These are phyloP conservation scores for Melampsora occidentalis DNA, from an alignment of 1,284 basidiomycete species.

Conservation along the genomic window DNA sequence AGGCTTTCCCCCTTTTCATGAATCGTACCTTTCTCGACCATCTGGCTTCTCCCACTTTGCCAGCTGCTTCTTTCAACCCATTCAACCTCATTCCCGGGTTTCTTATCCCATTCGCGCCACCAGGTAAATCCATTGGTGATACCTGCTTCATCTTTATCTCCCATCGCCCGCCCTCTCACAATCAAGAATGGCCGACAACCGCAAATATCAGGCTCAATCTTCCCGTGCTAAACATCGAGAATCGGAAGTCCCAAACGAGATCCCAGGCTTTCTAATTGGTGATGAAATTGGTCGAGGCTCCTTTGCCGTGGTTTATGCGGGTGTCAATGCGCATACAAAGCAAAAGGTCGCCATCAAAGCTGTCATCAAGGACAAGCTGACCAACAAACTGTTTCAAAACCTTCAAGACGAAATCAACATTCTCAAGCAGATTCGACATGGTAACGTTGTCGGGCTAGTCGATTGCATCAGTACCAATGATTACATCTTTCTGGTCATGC, in stretches of 20 bases:
- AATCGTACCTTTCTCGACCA: too few species aligned
- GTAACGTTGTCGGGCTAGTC: conserved; percentile 86
- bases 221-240: neutral
- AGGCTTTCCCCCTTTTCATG: too few species aligned
- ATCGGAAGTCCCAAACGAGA: conserved; percentile 6
- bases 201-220: conserved; percentile 3
- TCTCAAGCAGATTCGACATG: conserved; percentile 85
- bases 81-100: too few species aligned
- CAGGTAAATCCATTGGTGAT: too few species aligned
- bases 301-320: conserved; percentile 94
- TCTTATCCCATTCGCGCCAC: too few species aligned
- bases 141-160: too few species aligned
- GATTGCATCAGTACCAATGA: conserved; percentile 88
- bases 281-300: conserved; percentile 69
- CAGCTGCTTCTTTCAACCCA: too few species aligned
- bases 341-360: conserved; percentile 87
- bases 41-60: too few species aligned
- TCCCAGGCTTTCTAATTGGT: conserved; percentile 58
- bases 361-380: conserved; percentile 82
- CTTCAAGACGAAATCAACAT: conserved; percentile 96
- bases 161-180: too few species aligned
- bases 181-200: neutral
- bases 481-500: conserved; percentile 97
- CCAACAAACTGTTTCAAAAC: conserved; percentile 90
- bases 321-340: conserved; percentile 62